Evolutionary conservation across 2,329 filamentous ascomycete species (phyloP), one percentile per base, ranked within the genome.

Genomic region (Cytospora chrysosperma): DNA sequence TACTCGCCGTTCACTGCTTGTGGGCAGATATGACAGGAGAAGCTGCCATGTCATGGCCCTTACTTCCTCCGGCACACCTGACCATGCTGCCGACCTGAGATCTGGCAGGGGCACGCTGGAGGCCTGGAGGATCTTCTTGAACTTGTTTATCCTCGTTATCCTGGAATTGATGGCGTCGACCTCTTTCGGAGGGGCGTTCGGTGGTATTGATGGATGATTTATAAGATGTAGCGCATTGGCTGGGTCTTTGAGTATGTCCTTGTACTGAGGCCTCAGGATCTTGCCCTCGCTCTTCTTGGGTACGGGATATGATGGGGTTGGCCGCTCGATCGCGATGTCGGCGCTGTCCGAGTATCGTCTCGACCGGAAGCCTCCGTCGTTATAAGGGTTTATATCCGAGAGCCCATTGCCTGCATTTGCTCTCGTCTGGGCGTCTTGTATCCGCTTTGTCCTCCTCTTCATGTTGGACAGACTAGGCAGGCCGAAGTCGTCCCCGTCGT

Each of bases 31-130:
- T 63, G 94, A 95, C 27, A 99, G 85, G 24, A 99, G 82, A 27
- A 99, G 82, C 76, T 98, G 93, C 95, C 95, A 99, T n/a, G 94
- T 95, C 90, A 99, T 97, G 57, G 95, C 92, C 62, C 96, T 91
- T 21, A 99, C 93, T 78, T 99, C 96, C 70, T 92, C 89, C 0
- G 95, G 96, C 40, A 98, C 85, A 15, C 95, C 95, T 59, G 93
- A 95, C 95, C 96, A 99, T 32, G 95, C 93, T 34, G 93, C 82
- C 63, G 92, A 84, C 67, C 95, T 86, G 27, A 99, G 82, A 59
- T 98, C 94, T 21, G 89, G 81, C 2, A 98, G 78, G 2, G 92
- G 89, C 70, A 99, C 95, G 1, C 91, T 93, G 49, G 92, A 97
- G 26, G 94, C 87, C 77, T 99, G 95, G 8, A 99, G 82, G 59